Conservation (phyloP, 768 basidiomycete genomes). For the Amanita exitialis region DNA sequence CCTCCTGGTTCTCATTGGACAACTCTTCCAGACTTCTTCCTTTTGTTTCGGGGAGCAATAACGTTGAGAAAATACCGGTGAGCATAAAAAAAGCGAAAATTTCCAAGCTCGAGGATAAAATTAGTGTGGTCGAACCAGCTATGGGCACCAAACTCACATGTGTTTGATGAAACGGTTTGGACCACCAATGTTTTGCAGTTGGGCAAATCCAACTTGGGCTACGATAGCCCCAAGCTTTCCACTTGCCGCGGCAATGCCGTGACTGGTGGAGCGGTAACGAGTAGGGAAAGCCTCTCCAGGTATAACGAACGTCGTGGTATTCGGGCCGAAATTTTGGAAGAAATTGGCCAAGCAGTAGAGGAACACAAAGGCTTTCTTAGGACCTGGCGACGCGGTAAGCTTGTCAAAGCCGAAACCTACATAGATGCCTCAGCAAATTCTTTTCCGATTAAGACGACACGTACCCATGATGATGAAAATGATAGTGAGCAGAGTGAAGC, state of each 20-base stretch:
- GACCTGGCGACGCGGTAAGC: conserved; percentile 30
- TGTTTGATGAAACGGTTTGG: conserved; percentile 50
- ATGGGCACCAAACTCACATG: conserved; percentile 39
- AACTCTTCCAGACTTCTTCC: conserved; percentile 55
- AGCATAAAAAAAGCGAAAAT: conserved; percentile 84
- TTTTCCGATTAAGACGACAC: conserved; percentile 10
- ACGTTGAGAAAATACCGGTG: conserved; percentile 73
- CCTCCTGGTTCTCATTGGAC: conserved; percentile 60
- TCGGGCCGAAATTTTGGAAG: conserved; percentile 86
- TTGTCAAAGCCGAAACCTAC: conserved; percentile 60
- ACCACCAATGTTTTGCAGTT: conserved; percentile 61
- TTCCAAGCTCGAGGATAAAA: conserved; percentile 38
- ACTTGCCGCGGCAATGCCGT: conserved; percentile 76
- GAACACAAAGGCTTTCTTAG: conserved; percentile 60
- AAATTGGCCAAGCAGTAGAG: conserved; percentile 83
- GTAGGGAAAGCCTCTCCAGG: conserved; percentile 85
- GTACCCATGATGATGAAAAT: conserved; percentile 64
- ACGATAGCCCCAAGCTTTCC: conserved; percentile 82
- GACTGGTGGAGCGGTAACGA: conserved; percentile 77
- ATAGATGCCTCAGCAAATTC: background rate
- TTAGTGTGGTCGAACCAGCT: background rate
- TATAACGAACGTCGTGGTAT: conserved; percentile 71
- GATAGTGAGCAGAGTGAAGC: conserved; percentile 56
- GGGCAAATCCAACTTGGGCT: conserved; percentile 68
- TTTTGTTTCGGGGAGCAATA: conserved; percentile 77